A percentile compares a stretch with the other conserved stretches of the same genome.
Evolutionary conservation across 305 asterid species (phyloP).

Genomic region (Fraxinus angustifolia): DNA sequence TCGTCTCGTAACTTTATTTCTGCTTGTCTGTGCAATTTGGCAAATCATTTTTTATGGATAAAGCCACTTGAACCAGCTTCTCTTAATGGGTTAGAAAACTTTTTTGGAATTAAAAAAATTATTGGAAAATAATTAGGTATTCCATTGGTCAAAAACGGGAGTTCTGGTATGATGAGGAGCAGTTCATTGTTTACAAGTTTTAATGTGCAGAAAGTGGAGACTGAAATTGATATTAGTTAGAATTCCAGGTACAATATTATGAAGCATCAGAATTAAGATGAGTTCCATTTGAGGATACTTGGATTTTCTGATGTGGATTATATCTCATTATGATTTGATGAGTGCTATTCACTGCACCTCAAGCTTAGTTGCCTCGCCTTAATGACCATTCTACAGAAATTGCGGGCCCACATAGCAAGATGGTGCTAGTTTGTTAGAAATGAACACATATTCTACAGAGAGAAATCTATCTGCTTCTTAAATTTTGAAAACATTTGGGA

Average conservation of each 20-base stretch:
- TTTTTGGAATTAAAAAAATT: not conserved
- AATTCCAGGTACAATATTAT: not conserved
- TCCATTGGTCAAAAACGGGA: not conserved
- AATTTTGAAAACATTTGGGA: not conserved
- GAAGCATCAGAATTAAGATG: not conserved
- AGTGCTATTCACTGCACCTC: not conserved
- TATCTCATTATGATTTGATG: not conserved
- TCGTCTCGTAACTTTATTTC: not conserved
- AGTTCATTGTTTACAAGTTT: not conserved
- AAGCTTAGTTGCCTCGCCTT: not conserved
- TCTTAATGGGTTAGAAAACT: not conserved
- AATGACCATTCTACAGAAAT: not conserved
- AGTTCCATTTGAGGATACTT: not conserved
- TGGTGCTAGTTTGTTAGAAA: not conserved
- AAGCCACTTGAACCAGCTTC: not conserved
- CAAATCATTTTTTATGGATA: not conserved
- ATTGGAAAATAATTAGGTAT: not conserved
- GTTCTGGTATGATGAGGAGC: not conserved
- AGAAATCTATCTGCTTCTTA: not conserved
- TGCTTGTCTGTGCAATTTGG: constrained; percentile 12
- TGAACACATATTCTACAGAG: not conserved
- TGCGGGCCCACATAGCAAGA: not conserved
- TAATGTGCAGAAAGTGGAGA: not conserved
- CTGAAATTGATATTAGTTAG: not conserved
- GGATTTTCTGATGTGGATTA: not conserved